Conservation (phyloP, 2,329 filamentous ascomycete genomes). For the Fusarium globosum region DNA sequence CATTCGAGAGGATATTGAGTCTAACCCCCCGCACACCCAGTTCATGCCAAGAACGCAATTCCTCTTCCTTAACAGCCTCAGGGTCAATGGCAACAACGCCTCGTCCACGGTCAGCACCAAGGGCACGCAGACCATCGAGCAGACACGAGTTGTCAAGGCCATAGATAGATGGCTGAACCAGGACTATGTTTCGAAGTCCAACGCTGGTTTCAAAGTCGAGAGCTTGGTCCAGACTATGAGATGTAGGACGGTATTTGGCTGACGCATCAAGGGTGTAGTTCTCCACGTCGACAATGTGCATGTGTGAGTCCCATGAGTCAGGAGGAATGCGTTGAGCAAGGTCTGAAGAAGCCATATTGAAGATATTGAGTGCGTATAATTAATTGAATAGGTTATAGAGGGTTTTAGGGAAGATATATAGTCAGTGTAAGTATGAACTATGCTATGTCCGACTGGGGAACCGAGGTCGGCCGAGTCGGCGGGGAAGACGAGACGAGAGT, state of each 20-base stretch:
- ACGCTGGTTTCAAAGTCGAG: slow-evolving; percentile 61
- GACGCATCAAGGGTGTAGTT: slow-evolving; percentile 59
- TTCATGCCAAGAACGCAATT: slow-evolving; percentile 64
- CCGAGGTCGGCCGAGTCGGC: slow-evolving; percentile 30
- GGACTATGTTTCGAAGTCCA: slow-evolving; percentile 65
- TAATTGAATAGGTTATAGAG: neutral
- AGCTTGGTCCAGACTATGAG: slow-evolving; percentile 63
- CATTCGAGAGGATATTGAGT: slow-evolving; percentile 67
- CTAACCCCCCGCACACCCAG: slow-evolving; percentile 69
- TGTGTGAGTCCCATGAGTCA: slow-evolving; percentile 70
- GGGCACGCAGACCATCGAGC: slow-evolving; percentile 61
- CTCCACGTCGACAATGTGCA: slow-evolving; percentile 69
- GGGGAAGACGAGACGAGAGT: slow-evolving; percentile 5
- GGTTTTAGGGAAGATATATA: neutral
- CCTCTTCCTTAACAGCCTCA: slow-evolving; percentile 45
- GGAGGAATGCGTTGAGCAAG: slow-evolving; percentile 50
- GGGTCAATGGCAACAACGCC: slow-evolving; percentile 69
- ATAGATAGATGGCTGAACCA: slow-evolving; percentile 72
- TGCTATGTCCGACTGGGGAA: neutral
- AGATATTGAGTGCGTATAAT: neutral
- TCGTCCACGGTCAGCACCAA: slow-evolving; percentile 62
- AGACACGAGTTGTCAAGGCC: slow-evolving; percentile 69
- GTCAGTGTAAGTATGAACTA: neutral
- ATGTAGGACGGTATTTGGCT: slow-evolving; percentile 63
- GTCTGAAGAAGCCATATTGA: slow-evolving; percentile 9